These are phyloP conservation scores for Pseudodiploospora longispora DNA, from an alignment of 2,329 filamentous ascomycete species.

Conservation along the genomic window DNA sequence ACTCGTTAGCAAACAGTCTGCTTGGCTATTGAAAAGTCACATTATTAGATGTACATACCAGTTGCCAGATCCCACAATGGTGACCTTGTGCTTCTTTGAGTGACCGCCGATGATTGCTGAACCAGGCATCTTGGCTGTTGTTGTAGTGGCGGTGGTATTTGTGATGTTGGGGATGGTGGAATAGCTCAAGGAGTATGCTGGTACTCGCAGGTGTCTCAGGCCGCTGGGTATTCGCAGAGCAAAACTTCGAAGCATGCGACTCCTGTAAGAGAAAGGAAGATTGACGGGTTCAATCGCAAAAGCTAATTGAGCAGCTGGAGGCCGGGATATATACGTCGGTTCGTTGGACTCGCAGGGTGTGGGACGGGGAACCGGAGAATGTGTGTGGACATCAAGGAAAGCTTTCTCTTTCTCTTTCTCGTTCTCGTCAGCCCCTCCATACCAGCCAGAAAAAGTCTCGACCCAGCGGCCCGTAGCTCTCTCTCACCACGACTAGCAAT, in stretches of 20 bases:
- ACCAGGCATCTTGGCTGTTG: conserved; percentile 23
- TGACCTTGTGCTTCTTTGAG: conserved; percentile 80
- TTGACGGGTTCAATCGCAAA: background rate
- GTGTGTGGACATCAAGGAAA: too few species aligned
- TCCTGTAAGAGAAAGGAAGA: background rate
- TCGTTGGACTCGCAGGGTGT: too few species aligned
- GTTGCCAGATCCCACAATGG: conserved; percentile 91
- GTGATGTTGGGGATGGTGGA: conserved; percentile 11
- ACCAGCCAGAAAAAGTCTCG: too few species aligned
- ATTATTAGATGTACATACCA: conserved; percentile 50
- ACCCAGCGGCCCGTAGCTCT: too few species aligned
- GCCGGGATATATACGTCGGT: conserved; percentile 11
- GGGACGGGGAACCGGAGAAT: too few species aligned
- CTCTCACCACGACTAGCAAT: too few species aligned
- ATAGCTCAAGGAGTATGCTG: background rate
- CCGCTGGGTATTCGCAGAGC: conserved; percentile 9
- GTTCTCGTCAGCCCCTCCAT: too few species aligned
- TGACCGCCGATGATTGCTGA: conserved; percentile 35
- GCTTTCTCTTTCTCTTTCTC: too few species aligned
- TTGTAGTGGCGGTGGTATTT: conserved; percentile 9
- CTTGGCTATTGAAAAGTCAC: background rate
- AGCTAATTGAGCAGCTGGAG: conserved; percentile 8
- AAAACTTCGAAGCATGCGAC: conserved; percentile 18
- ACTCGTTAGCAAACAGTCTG: background rate
- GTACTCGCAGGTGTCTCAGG: conserved; percentile 10